Percentiles rank a stretch among this genome's conserved stretches.
phyloP scores from a whole-genome alignment of 83 land plant species.

The Isoetes engelmannii region DNA sequence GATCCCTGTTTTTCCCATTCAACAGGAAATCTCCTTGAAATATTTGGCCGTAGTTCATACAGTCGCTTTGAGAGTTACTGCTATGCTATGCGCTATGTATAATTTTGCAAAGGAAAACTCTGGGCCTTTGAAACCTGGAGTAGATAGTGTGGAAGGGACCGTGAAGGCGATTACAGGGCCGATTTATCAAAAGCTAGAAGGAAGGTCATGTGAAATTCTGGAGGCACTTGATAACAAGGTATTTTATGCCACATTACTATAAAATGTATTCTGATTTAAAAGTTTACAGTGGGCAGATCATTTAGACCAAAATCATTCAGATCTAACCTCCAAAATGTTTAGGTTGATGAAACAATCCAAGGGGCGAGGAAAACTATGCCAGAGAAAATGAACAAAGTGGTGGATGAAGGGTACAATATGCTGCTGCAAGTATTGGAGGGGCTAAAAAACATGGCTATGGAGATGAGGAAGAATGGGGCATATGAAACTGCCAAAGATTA shows the following conservation, averaged over 20 bases:
- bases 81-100: conserved; percentile 45
- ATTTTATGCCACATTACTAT: no score
- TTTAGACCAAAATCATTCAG: no score
- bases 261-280: no score
- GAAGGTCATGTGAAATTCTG: conserved; percentile 54
- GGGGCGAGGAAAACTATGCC: conserved; percentile 46
- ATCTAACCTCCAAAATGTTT: not conserved
- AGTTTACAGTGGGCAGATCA: no score
- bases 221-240: conserved; percentile 73
- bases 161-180: conserved; percentile 77
- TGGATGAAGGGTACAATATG: conserved; percentile 42
- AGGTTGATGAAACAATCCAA: conserved; percentile 55
- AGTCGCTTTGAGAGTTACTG: conserved; percentile 42
- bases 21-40: conserved; percentile 26
- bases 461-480: conserved; percentile 55
- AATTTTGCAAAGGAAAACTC: conserved; percentile 72
- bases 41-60: conserved; percentile 57
- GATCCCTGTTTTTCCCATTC: no score
- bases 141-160: conserved; percentile 61
- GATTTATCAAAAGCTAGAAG: conserved; percentile 60
- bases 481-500: conserved; percentile 47
- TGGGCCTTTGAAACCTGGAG: conserved; percentile 74
- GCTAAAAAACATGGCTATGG: conserved; percentile 43
- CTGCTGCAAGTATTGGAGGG: conserved; percentile 53
- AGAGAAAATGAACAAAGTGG: conserved; percentile 41